Evolutionary conservation across 352 stramenopile species (phyloP).

Genomic region (Peronospora belbahrii): DNA sequence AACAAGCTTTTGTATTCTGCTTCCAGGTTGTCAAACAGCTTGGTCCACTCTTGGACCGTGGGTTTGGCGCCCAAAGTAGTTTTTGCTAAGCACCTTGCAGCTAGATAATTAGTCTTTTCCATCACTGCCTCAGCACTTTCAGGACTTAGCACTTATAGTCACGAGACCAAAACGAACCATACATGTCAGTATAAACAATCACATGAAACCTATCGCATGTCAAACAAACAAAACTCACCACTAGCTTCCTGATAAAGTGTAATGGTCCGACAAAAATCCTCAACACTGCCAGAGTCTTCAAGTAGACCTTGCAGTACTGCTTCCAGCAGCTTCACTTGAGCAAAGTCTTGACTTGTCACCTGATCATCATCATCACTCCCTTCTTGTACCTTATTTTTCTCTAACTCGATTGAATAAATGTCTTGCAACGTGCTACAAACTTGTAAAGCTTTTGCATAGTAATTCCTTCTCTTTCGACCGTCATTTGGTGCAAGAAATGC

Average conservation of each 20-base stretch:
- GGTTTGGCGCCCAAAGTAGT: slow-evolving; percentile 6
- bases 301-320: slow-evolving; percentile 37
- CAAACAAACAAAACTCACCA: slow-evolving; percentile 24
- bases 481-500: slow-evolving; percentile 37
- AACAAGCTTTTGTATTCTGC: slow-evolving; percentile 34
- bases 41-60: slow-evolving; percentile 26
- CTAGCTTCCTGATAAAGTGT: slow-evolving; percentile 50
- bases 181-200: too few species aligned
- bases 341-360: slow-evolving; percentile 40
- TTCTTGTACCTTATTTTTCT: not conserved
- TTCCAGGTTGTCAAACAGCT: slow-evolving; percentile 40
- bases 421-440: slow-evolving; percentile 29
- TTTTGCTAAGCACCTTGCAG: slow-evolving; percentile 30
- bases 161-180: too few species aligned
- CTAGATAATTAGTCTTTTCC: slow-evolving; percentile 66
- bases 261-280: slow-evolving; percentile 41
- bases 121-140: slow-evolving; percentile 59
- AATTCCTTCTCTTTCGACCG: slow-evolving; percentile 5
- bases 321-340: slow-evolving; percentile 43
- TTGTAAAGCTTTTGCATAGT: slow-evolving; percentile 22
- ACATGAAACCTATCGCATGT: too few species aligned
- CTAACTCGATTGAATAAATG: slow-evolving; percentile 29
- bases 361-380: slow-evolving; percentile 31
- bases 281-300: slow-evolving; percentile 13
- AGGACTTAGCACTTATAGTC: slow-evolving; percentile 44